Conservation (phyloP, 352 stramenopile genomes). For the Phytophthora colocasiae region DNA sequence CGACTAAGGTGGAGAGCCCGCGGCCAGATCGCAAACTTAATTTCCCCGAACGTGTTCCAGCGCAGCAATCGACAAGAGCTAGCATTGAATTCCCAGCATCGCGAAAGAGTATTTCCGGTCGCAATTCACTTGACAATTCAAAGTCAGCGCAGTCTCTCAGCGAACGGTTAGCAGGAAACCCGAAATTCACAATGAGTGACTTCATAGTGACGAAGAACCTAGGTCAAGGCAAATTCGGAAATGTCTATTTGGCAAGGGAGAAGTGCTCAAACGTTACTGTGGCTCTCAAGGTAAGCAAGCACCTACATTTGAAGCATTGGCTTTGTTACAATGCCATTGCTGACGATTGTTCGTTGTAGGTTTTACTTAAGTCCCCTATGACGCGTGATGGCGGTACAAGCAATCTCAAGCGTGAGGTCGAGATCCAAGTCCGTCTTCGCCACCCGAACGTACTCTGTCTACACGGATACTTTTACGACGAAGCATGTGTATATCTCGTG, state of each 20-base stretch:
- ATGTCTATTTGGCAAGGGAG: constrained; percentile 85
- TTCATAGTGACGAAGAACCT: constrained; percentile 83
- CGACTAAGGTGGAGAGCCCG: background rate
- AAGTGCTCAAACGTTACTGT: constrained; percentile 70
- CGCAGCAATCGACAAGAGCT: constrained; percentile 15
- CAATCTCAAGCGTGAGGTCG: constrained; percentile 84
- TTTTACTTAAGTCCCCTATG: constrained; percentile 73
- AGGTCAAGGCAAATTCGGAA: constrained; percentile 88
- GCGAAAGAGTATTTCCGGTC: constrained; percentile 32
- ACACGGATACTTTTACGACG: constrained; percentile 89
- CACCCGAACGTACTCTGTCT: constrained; percentile 82
- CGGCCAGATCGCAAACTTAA: constrained; percentile 18
- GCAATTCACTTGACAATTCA: constrained; percentile 56
- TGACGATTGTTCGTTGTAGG: constrained; percentile 35
- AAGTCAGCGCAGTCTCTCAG: constrained; percentile 47
- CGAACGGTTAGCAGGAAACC: constrained; percentile 55
- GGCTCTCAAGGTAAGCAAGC: constrained; percentile 72
- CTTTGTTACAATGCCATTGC: constrained; percentile 1
- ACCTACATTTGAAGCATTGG: background rate
- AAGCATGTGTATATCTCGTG: constrained; percentile 83
- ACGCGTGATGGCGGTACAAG: constrained; percentile 57
- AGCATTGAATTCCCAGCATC: constrained; percentile 13
- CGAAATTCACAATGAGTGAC: constrained; percentile 81
- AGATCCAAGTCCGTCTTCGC: constrained; percentile 81
- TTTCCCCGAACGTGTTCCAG: constrained; percentile 49